Evolutionary conservation across 352 stramenopile genomes (phyloP).

Genomic region (Phytophthora nicotianae): DNA sequence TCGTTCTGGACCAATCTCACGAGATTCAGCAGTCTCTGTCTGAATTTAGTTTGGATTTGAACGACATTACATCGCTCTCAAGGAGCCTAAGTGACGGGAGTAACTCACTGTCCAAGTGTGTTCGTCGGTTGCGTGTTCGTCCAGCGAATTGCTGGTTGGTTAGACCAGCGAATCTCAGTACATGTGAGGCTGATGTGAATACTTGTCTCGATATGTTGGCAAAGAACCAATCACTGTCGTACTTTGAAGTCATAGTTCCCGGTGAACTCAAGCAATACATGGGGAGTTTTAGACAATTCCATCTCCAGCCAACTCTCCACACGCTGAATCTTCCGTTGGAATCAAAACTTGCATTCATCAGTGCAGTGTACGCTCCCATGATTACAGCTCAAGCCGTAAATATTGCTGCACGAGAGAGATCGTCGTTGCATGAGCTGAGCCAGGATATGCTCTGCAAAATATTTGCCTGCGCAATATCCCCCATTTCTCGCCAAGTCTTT

Average conservation of each 20-base stretch:
- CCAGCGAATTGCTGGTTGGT: background rate
- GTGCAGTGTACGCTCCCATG: background rate
- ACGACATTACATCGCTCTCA: conserved; percentile 1
- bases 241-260: conserved; percentile 1
- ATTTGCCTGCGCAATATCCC: conserved; percentile 5
- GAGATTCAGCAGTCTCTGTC: background rate
- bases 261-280: background rate
- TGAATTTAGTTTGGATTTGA: background rate
- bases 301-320: conserved; percentile 6
- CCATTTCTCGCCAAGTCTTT: conserved; percentile 12
- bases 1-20: background rate
- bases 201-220: conserved; percentile 10
- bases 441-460: conserved; percentile 9
- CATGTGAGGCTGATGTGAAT: background rate
- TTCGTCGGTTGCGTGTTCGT: conserved; percentile 4
- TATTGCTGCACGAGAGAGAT: background rate
- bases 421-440: background rate
- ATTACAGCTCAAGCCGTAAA: background rate
- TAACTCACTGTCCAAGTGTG: background rate
- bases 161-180: background rate
- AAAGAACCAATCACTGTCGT: conserved; percentile 3
- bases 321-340: conserved; percentile 1
- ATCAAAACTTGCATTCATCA: conserved; percentile 13
- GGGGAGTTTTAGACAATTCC: conserved; percentile 1
- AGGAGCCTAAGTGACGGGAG: background rate